Base-by-base conservation (phyloP, 768 basidiomycete species). In the Pleurotus eryngii region DNA sequence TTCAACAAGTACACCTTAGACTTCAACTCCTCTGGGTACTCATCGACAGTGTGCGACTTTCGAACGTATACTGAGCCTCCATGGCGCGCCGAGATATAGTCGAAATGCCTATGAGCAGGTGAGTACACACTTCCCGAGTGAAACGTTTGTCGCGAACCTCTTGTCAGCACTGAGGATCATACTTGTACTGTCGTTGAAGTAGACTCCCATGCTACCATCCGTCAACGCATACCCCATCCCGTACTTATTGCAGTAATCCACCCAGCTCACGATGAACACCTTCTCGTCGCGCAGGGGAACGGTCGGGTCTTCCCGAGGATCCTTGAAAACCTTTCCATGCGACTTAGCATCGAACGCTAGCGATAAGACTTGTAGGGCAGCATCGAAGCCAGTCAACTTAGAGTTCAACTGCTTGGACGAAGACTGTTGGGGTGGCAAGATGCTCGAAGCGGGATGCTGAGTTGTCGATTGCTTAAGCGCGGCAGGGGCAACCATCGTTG, bases 211-310 rank as follows among this genome's bases (percentile, higher is more conserved):
- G 18, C 90, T 90, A 3, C 96, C 95, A 66, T 99, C 95, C 17
- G 94, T 96, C 66, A 98, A 76, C 3, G 94, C 93, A 70, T 97
- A 98, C 1, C 96, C 97, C 92, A 98, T 98, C n/a, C 96, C 97
- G 72, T 98, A 99, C 78, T 98, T 98, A 72, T 95, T 92, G 69
- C 93, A 96, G 68, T 98, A 98, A 70, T 98, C 97, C 42, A 98
- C 90, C 97, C 97, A 98, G n/a, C 91, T 92, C 2, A 90, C 92
- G 61, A 99, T 94, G 73, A 98, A 98, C 46, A 96, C 89, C 53
- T 81, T 81, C 57, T 92, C 90, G 15, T 85, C 79, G 0, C 78
- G 79, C 2, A 92, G 63, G 37, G 73, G 74, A 12, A 70, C 64
- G 42, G 70, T 64, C 1, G 65, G 70, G 26, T 85, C 84, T 45